Percentiles rank a stretch among this genome's conserved stretches.
These are phyloP conservation scores for Colletotrichum caudatum DNA, from an alignment of 2,329 filamentous ascomycete species.

Conservation along the genomic window DNA sequence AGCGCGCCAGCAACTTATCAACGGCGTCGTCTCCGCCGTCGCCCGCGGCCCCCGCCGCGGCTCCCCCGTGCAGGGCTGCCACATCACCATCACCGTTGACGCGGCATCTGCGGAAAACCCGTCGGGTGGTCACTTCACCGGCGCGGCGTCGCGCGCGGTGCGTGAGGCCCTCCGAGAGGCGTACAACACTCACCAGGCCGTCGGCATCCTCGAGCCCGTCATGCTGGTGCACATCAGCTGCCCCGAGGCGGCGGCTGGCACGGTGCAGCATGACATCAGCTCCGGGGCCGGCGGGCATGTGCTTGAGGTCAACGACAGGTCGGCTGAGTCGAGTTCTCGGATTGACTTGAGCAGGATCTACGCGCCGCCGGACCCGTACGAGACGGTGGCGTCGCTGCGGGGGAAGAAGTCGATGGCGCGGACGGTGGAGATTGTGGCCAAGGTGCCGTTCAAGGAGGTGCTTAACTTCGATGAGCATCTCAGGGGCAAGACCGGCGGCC, in stretches of 20 bases:
- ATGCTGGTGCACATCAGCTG: conserved; percentile 91
- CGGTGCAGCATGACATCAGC: conserved; percentile 84
- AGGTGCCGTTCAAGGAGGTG: conserved; percentile 96
- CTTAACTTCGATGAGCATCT: conserved; percentile 92
- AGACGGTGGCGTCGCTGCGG: conserved; percentile 68
- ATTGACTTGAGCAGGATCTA: conserved; percentile 85
- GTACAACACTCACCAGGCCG: conserved; percentile 59
- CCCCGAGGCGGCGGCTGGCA: conserved; percentile 83
- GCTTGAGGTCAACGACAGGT: conserved; percentile 73
- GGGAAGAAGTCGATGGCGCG: conserved; percentile 62
- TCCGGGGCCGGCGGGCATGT: conserved; percentile 79
- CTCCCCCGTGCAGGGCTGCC: conserved; percentile 83
- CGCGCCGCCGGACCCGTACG: conserved; percentile 86
- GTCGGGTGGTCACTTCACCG: conserved; percentile 75
- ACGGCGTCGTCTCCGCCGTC: conserved; percentile 85
- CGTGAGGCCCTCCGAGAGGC: conserved; percentile 75
- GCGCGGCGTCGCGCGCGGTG: conserved; percentile 72
- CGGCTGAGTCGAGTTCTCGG: conserved; percentile 52
- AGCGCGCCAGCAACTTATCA: conserved; percentile 73
- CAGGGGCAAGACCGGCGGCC: conserved; percentile 86
- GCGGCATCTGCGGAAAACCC: conserved; percentile 68
- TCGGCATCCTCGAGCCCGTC: conserved; percentile 88
- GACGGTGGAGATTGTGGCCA: conserved; percentile 78
- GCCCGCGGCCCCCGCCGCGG: conserved; percentile 85
- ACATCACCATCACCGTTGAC: conserved; percentile 75